These are phyloP conservation scores for Sporisorium sorghi DNA, from an alignment of 1,284 basidiomycete genomes.

Conservation along the genomic window DNA sequence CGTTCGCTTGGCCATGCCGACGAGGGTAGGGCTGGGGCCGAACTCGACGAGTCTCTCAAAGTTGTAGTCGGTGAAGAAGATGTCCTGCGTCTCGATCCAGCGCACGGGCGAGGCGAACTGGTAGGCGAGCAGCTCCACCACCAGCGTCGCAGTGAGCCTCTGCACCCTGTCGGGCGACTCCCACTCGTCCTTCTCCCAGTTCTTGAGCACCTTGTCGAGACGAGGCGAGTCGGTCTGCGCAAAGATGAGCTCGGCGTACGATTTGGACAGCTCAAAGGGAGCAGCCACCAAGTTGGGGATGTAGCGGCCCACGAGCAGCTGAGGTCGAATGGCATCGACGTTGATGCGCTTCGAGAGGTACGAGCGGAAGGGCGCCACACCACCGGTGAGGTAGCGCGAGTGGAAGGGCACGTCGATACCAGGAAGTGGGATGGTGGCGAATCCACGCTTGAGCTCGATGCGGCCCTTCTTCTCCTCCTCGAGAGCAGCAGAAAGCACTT, in stretches of 20 bases:
- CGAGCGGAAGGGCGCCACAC: conserved; percentile 93
- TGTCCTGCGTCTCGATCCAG: conserved; percentile 98
- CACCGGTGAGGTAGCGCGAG: conserved; percentile 92
- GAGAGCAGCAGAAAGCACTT: conserved; percentile 79
- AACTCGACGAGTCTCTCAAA: conserved; percentile 96
- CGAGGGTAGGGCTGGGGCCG: conserved; percentile 93
- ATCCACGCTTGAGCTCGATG: conserved; percentile 94
- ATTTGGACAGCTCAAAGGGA: conserved; percentile 88
- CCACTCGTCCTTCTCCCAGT: conserved; percentile 95
- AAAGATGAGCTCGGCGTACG: conserved; percentile 88
- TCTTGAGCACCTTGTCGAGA: conserved; percentile 89
- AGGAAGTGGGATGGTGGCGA: conserved; percentile 75
- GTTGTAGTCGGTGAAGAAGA: conserved; percentile 85
- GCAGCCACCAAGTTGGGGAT: conserved; percentile 96
- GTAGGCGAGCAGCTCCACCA: conserved; percentile 95
- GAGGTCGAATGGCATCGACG: conserved; percentile 76
- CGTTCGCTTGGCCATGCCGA: conserved; percentile 94
- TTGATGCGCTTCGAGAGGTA: conserved; percentile 99
- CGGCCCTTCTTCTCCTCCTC: conserved; percentile 86
- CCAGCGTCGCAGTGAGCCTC: conserved; percentile 91
- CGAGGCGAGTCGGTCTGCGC: conserved; percentile 77
- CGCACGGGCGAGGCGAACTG: conserved; percentile 83
- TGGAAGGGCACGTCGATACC: conserved; percentile 99
- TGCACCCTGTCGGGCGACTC: conserved; percentile 83
- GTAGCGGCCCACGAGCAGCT: conserved; percentile 79